Conservation (phyloP, 2,329 filamentous ascomycete species). For the Ophiostoma pallidulum region DNA sequence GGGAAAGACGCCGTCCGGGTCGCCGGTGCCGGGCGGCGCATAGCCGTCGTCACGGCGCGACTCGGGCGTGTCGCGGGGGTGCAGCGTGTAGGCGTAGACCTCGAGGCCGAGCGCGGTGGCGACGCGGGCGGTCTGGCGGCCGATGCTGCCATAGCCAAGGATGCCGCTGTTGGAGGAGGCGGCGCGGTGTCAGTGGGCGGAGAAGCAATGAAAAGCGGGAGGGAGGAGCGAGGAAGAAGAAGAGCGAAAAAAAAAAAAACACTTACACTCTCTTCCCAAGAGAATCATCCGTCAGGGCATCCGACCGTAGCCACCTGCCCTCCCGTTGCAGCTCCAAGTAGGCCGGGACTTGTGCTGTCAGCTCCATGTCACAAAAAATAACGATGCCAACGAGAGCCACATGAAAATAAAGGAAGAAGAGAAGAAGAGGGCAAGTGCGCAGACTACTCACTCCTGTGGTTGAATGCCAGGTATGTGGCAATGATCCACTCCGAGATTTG, state of each 20-base stretch:
- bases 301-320: conserved; percentile 32
- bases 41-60: conserved; percentile 56
- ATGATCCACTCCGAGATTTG: conserved; percentile 51
- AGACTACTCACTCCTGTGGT: conserved; percentile 37
- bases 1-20: conserved; percentile 40
- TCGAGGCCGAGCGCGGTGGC: conserved; percentile 59
- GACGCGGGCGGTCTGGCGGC: conserved; percentile 45
- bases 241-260: too few relatives aligned
- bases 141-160: conserved; percentile 46
- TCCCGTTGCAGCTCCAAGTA: conserved; percentile 37
- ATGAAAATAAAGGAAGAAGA: not conserved
- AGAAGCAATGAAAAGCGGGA: not conserved
- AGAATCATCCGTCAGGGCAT: conserved; percentile 30
- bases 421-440: not conserved
- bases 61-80: conserved; percentile 55
- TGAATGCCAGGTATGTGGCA: conserved; percentile 38
- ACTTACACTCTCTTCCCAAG: conserved; percentile 41
- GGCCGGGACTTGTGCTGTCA: conserved; percentile 28
- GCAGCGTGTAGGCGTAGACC: conserved; percentile 66
- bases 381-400: too few relatives aligned
- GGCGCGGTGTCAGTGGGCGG: too few relatives aligned
- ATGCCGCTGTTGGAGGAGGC: conserved; percentile 39
- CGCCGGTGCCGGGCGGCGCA: conserved; percentile 56
- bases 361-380: too few relatives aligned
- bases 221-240: too few relatives aligned